Evolutionary conservation across 345 rosid species (phyloP).

Genomic region (Psidium guajava): DNA sequence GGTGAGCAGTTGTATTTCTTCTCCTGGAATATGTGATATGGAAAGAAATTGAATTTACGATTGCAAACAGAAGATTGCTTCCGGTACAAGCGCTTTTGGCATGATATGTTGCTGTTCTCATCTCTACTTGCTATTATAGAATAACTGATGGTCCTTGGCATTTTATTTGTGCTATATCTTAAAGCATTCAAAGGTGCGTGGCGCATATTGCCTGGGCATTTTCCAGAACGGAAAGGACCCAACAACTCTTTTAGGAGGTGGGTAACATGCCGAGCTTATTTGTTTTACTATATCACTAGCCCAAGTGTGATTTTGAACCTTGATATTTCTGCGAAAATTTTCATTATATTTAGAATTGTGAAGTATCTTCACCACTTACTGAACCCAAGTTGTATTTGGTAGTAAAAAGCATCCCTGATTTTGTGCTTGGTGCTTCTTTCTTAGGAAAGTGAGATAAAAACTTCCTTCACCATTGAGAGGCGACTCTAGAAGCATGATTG

Average conservation of each 20-base stretch:
- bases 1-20: slow-evolving; percentile 25
- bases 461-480: neutral
- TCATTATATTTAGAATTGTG: neutral
- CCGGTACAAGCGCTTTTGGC: neutral
- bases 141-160: neutral
- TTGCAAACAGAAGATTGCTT: neutral
- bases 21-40: neutral
- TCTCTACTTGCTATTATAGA: neutral
- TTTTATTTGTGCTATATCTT: slow-evolving; percentile 1
- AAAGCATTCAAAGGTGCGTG: slow-evolving; percentile 74
- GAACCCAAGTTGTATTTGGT: neutral
- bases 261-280: neutral
- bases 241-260: slow-evolving; percentile 87
- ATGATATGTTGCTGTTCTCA: neutral
- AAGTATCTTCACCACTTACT: neutral
- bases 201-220: slow-evolving; percentile 80
- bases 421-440: neutral
- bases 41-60: neutral
- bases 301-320: neutral
- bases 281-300: neutral
- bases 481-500: neutral
- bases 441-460: neutral
- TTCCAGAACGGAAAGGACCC: slow-evolving; percentile 86
- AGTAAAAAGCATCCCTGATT: neutral
- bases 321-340: neutral